phyloP scores from a whole-genome alignment of 2,329 filamentous ascomycete genomes.

The Trichoderma sp. region DNA sequence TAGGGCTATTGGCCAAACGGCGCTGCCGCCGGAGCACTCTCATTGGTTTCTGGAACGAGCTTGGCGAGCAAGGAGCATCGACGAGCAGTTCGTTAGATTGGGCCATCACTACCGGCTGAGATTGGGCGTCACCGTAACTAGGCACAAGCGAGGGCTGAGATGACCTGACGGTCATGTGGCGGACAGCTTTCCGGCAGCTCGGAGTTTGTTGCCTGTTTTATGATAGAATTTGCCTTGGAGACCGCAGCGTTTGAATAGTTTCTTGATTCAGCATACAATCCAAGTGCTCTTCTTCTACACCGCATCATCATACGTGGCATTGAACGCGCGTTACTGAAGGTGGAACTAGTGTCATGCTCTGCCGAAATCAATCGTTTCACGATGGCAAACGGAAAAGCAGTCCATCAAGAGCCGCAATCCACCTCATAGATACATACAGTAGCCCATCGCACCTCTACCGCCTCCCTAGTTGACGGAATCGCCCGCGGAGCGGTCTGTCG shows the following conservation, averaged over 20 bases:
- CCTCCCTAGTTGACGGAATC: neutral
- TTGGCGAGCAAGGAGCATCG: neutral
- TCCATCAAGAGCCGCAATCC: neutral
- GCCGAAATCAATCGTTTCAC: neutral
- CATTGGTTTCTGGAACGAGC: neutral
- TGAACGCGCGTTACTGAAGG: neutral
- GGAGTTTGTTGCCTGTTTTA: neutral
- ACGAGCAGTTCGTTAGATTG: neutral
- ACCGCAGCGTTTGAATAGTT: neutral
- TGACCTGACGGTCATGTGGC: neutral
- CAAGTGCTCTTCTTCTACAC: neutral
- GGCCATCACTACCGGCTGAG: too few relatives aligned
- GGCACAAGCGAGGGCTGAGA: neutral
- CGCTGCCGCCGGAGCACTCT: neutral
- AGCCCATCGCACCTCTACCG: neutral
- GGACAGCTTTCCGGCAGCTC: neutral
- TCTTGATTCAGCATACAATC: neutral
- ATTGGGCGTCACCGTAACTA: neutral
- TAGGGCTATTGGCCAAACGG: constrained; percentile 5
- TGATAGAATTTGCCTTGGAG: neutral
- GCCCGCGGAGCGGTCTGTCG: neutral
- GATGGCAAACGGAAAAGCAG: neutral
- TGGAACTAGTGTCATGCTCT: neutral
- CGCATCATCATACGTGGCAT: neutral
- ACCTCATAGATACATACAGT: neutral